A percentile compares a stretch with the other conserved stretches of the same genome.
phyloP scores from a whole-genome alignment of 2,329 filamentous ascomycete species.

The Coniochaeta sp. region DNA sequence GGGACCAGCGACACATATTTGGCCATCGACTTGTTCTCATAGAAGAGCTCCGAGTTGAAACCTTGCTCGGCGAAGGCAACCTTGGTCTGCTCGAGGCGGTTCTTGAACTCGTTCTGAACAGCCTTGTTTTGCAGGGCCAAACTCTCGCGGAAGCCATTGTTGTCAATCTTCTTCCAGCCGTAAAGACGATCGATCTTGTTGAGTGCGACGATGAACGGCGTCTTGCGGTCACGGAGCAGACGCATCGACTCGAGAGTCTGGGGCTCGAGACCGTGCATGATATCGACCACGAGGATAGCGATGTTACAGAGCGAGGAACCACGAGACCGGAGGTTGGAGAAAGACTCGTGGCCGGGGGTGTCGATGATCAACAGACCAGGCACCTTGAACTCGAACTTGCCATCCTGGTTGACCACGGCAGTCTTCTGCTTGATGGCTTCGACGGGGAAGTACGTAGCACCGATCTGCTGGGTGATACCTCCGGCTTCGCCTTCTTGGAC shows the following conservation, averaged over 20 bases:
- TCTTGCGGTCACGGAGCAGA: conserved; percentile 84
- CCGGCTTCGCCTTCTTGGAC: conserved; percentile 98
- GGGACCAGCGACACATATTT: conserved; percentile 92
- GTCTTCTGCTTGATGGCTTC: conserved; percentile 92
- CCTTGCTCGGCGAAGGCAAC: conserved; percentile 91
- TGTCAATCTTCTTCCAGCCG: conserved; percentile 96
- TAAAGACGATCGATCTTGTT: conserved; percentile 99
- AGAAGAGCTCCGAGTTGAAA: conserved; percentile 96
- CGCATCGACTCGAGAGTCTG: conserved; percentile 98
- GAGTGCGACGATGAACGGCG: conserved; percentile 94
- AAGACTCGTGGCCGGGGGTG: conserved; percentile 99
- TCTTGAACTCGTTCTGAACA: conserved; percentile 89
- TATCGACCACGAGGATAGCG: conserved; percentile 96
- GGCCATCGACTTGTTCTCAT: conserved; percentile 96
- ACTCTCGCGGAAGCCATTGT: conserved; percentile 96
- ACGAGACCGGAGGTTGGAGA: conserved; percentile 93
- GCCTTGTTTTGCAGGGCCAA: conserved; percentile 84
- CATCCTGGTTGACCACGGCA: conserved; percentile 83
- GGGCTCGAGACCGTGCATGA: conserved; percentile 98
- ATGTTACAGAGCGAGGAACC: conserved; percentile 99
- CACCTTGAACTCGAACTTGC: conserved; percentile 91
- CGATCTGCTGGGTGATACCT: conserved; percentile 99
- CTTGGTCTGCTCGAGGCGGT: conserved; percentile 85
- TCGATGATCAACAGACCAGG: conserved; percentile 95
- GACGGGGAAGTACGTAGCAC: conserved; percentile 97